Conservation (phyloP, 306 rosid species). For the Purshia tridentata region DNA sequence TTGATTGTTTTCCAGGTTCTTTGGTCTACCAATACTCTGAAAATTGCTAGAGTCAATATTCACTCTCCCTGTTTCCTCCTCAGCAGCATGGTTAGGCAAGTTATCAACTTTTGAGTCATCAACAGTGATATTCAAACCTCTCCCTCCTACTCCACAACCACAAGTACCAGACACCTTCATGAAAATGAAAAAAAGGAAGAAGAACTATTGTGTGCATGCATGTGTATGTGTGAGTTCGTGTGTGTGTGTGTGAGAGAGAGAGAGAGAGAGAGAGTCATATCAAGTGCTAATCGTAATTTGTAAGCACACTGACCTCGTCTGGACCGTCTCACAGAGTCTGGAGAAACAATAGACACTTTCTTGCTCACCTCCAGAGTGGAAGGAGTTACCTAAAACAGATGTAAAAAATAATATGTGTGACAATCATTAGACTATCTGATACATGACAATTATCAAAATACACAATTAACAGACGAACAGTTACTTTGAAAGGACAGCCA, state of each 20-base stretch:
- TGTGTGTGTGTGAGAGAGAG: slow-evolving; percentile 1
- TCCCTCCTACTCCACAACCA: too few species aligned
- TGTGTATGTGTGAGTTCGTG: neutral
- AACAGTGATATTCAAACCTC: neutral
- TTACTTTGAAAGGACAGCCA: neutral
- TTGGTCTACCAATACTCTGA: slow-evolving; percentile 21
- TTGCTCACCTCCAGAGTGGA: neutral
- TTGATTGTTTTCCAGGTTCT: slow-evolving; percentile 17
- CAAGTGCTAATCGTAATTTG: neutral
- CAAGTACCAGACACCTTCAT: too few species aligned
- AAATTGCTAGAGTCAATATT: slow-evolving; percentile 15
- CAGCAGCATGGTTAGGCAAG: slow-evolving; percentile 2
- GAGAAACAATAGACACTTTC: slow-evolving; percentile 28
- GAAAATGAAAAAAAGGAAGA: neutral
- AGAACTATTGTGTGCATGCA: neutral
- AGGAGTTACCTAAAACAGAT: slow-evolving; percentile 27
- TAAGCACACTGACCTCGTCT: slow-evolving; percentile 50
- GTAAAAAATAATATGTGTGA: neutral
- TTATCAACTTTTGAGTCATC: neutral
- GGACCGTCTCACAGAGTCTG: slow-evolving; percentile 53
- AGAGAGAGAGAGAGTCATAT: neutral
- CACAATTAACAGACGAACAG: neutral
- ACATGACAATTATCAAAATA: neutral
- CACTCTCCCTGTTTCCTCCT: neutral
- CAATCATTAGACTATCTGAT: neutral